Percentiles rank a stretch among this genome's conserved stretches.
These are phyloP conservation scores for Pleurotus cornucopiae DNA, from an alignment of 768 basidiomycete species.

Conservation along the genomic window DNA sequence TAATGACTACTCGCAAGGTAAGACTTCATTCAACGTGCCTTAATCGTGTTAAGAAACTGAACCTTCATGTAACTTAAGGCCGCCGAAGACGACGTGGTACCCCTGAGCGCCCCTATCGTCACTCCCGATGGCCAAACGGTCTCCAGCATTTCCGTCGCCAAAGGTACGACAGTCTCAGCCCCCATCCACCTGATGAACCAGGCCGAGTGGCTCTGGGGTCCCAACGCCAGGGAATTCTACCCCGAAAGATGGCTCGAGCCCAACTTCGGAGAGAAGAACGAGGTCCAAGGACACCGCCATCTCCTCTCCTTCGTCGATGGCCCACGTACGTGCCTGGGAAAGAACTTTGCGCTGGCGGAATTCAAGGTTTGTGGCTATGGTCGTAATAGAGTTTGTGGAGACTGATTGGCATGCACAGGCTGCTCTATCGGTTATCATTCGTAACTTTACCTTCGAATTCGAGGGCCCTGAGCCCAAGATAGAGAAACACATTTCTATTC, in stretches of 20 bases:
- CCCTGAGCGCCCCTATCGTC: slow-evolving; percentile 46
- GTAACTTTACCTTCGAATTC: slow-evolving; percentile 35
- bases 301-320: slow-evolving; percentile 51
- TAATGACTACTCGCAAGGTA: slow-evolving; percentile 33
- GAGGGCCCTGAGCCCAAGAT: slow-evolving; percentile 29
- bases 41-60: too few species aligned
- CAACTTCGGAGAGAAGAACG: slow-evolving; percentile 11
- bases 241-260: slow-evolving; percentile 61
- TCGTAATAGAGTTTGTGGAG: neutral
- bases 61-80: slow-evolving; percentile 26
- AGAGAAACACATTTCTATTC: slow-evolving; percentile 22
- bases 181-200: slow-evolving; percentile 45
- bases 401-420: slow-evolving; percentile 21
- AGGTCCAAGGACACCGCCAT: slow-evolving; percentile 46
- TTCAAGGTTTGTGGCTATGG: slow-evolving; percentile 30
- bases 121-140: slow-evolving; percentile 35
- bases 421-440: slow-evolving; percentile 36
- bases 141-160: slow-evolving; percentile 37
- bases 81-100: slow-evolving; percentile 52
- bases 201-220: slow-evolving; percentile 57
- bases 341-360: slow-evolving; percentile 41
- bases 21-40: slow-evolving; percentile 5
- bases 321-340: slow-evolving; percentile 45
- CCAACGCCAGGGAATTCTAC: slow-evolving; percentile 50
- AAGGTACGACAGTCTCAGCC: slow-evolving; percentile 39